Conservation (phyloP, 768 basidiomycete genomes). For the Stropharia rugosoannulata region DNA sequence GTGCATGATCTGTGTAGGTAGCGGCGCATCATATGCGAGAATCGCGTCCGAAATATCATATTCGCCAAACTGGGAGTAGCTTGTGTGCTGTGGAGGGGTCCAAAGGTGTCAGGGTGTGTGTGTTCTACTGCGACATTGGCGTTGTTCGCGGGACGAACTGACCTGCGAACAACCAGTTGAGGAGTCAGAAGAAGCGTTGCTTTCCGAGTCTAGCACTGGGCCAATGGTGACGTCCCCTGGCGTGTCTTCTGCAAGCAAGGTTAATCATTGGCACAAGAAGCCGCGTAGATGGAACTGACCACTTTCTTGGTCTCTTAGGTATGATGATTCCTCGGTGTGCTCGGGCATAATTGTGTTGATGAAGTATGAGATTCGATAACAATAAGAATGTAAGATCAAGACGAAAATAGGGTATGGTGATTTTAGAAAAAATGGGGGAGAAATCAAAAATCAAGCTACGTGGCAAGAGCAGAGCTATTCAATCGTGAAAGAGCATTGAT, state of each 20-base stretch:
- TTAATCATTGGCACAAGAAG: background rate
- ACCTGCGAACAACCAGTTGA: conserved; percentile 13
- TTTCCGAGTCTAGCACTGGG: background rate
- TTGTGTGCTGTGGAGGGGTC: conserved; percentile 15
- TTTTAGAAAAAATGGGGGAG: background rate
- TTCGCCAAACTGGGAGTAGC: conserved; percentile 23
- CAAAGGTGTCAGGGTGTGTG: background rate
- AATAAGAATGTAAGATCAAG: no score
- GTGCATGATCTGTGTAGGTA: conserved; percentile 9
- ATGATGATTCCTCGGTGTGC: no score
- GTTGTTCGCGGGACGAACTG: background rate
- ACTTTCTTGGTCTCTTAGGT: no score
- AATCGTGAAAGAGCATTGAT: no score
- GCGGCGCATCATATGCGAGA: background rate
- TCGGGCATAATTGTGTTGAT: no score
- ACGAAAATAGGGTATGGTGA: no score
- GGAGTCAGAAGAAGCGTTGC: conserved; percentile 9
- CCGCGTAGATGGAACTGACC: background rate
- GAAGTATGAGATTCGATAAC: no score
- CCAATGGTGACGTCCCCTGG: background rate
- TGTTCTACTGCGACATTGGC: background rate
- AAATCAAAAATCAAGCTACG: background rate
- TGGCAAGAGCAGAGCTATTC: no score
- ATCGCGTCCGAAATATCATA: conserved; percentile 22
- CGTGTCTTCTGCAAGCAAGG: background rate